Base-by-base conservation (phyloP, 148 eudicot genomes). In the Suaeda aralocaspica region DNA sequence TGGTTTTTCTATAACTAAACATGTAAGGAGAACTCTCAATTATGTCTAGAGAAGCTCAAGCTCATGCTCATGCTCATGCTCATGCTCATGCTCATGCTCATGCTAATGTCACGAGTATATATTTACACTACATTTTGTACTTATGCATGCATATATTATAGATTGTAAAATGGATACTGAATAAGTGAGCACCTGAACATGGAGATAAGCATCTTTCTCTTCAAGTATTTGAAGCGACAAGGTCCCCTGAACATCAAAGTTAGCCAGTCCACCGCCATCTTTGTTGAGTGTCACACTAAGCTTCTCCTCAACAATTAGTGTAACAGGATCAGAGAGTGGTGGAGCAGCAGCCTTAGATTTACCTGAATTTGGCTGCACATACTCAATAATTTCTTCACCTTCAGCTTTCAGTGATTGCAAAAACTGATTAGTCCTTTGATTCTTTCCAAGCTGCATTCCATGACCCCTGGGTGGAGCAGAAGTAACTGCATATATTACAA, bases 181-280 rank as follows among this genome's bases (percentile, higher is more conserved):
- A n/a, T n/a, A n/a, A n/a, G n/a, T n/a, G n/a, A n/a, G n/a, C n/a
- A 95, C 99, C 99, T 95, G 94, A 71, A 95, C 96, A 89, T 91
- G 99, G 83, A 94, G 74, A 74, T 77, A 77, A 52, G 93, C 97
- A 82, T 94, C 99, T 65, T 87, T 92, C 72, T 89, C 93, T 75
- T 89, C 87, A 28, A 94, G 88, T 71, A 94, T 81, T 79, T 94
- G 99, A 72, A 94, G 97, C 49, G 93, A 83, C 65, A 94, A 76
- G 39, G 87, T 87, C 48, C 99, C 99, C 80, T 89, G 99, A 69
- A 95, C 88, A 84, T 91, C 99, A 65, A 95, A 95, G 80, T 78
- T 91, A 79, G 87, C 76, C 71, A 95, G 84, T n/a, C n/a, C n/a
- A 50, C 96, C 94, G 55, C 99, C 99, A 79, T 95, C 99, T 67